These are phyloP conservation scores for Colletotrichum caudatum DNA, from an alignment of 2,329 filamentous ascomycete genomes.

Conservation along the genomic window DNA sequence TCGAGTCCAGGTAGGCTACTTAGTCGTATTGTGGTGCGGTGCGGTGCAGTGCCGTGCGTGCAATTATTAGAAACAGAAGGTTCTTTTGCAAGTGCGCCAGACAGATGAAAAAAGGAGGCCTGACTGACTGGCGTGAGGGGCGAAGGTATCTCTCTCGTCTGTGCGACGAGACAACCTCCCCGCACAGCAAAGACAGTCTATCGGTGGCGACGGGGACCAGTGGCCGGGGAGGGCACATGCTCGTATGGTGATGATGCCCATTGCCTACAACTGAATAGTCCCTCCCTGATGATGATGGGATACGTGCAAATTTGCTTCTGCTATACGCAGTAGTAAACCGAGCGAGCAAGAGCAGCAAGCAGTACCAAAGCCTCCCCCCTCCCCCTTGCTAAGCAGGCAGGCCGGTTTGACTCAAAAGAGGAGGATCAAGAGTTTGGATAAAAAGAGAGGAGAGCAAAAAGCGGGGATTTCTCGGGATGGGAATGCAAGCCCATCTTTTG, in stretches of 20 bases:
- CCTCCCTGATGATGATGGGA: neutral
- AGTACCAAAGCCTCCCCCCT: neutral
- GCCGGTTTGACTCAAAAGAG: slow-evolving; percentile 21
- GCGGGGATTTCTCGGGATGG: slow-evolving; percentile 38
- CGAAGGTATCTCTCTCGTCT: neutral
- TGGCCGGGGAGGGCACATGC: neutral
- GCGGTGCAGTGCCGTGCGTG: slow-evolving; percentile 1
- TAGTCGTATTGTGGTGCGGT: neutral
- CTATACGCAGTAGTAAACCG: slow-evolving; percentile 10
- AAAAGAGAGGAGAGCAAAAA: slow-evolving; percentile 7
- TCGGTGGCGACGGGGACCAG: neutral
- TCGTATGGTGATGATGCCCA: slow-evolving; percentile 1
- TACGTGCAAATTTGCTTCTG: neutral
- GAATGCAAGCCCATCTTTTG: slow-evolving; percentile 29
- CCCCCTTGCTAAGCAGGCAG: neutral
- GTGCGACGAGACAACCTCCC: neutral
- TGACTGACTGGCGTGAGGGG: neutral
- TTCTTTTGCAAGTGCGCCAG: too few relatives aligned
- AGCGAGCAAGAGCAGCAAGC: slow-evolving; percentile 10
- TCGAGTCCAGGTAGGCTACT: slow-evolving; percentile 15
- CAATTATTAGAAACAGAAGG: slow-evolving; percentile 22
- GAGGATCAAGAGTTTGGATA: neutral
- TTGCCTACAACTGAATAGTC: neutral
- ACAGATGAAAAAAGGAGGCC: neutral
- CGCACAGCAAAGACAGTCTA: neutral